Evolutionary conservation across 2,329 filamentous ascomycete species (phyloP), one percentile per base, ranked within the genome.

Genomic region (Colletotrichum magnum): DNA sequence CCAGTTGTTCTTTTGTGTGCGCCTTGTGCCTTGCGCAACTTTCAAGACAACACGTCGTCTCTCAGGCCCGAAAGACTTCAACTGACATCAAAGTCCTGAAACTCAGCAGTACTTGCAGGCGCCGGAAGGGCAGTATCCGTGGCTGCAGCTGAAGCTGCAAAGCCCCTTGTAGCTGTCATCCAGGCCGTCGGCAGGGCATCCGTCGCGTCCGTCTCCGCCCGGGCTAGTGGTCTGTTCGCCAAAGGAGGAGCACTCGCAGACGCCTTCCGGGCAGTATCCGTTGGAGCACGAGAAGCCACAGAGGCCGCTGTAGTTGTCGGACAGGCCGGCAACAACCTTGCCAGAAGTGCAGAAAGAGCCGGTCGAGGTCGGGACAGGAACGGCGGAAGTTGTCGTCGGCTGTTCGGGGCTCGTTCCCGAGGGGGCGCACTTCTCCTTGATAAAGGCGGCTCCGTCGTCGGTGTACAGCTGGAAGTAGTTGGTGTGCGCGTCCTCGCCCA

Each of bases 141-240:
- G 81, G 68, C 79, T 81, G 53, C 83, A 86, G 13, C 81, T 77
- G 69, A 79, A 86, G 65, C 79, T 83, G 71, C 84, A 86, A 16
- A 86, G 77, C 0, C 83, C 83, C 47, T 79, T 70, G 69, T 85
- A 86, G 1, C 76, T 74, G 4, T 79, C 76, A 45, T 76, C 73
- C 28, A 78, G 71, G 1, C 78, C 79, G 0, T 74, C 60, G 2
- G 78, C 57, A 4, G 82, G 81, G 43, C 78, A 79, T 0, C 81
- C 80, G 2, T 76, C 47, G 0, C 72, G 71, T 0, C 77, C 77
- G 16, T 73, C 79, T 12, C 64, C 64, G 15, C 58, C 26, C 18
- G 68, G 68, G 32, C 28, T 45, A 7, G 75, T 74, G 10, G 69
- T 61, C 48, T 76, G 75, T 36, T 73, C 58, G 24, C 80, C 81